Evolutionary conservation across 495 filamentous ascomycete genomes (phyloP).

Genomic region (Aspergillus asperescens): DNA sequence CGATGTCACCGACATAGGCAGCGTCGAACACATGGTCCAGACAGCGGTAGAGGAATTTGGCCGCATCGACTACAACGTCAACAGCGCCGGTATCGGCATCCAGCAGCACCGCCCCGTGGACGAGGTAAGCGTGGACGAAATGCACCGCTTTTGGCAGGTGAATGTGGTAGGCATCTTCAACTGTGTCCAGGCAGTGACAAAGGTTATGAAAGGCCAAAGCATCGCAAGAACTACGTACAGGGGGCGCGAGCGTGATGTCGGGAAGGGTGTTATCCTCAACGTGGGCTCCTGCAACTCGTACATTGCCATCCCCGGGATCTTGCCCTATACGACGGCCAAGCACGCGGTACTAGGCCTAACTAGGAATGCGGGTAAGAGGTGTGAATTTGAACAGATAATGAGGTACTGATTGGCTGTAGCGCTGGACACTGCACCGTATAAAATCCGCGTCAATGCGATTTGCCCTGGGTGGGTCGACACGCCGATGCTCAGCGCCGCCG

Average conservation of each 20-base stretch:
- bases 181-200: neutral
- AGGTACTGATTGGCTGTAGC: conserved; percentile 12
- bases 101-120: neutral
- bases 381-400: no score
- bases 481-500: conserved; percentile 26
- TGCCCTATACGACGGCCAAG: conserved; percentile 39
- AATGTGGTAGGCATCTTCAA: neutral
- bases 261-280: conserved; percentile 30
- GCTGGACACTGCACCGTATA: conserved; percentile 23
- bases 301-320: conserved; percentile 19
- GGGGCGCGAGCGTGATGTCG: neutral
- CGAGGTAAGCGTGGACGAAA: neutral
- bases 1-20: conserved; percentile 23
- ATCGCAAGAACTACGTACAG: neutral
- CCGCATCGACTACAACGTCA: neutral
- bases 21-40: conserved; percentile 10
- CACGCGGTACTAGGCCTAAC: conserved; percentile 41
- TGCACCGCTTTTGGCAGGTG: neutral
- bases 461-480: conserved; percentile 41
- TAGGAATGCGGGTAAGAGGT: conserved; percentile 5
- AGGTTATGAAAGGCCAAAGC: neutral
- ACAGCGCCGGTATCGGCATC: neutral
- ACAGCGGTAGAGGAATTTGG: neutral
- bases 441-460: conserved; percentile 42
- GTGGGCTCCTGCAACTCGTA: conserved; percentile 35